Evolutionary conservation across 75 land plant genomes (phyloP).

Genomic region (Cupressus sempervirens): DNA sequence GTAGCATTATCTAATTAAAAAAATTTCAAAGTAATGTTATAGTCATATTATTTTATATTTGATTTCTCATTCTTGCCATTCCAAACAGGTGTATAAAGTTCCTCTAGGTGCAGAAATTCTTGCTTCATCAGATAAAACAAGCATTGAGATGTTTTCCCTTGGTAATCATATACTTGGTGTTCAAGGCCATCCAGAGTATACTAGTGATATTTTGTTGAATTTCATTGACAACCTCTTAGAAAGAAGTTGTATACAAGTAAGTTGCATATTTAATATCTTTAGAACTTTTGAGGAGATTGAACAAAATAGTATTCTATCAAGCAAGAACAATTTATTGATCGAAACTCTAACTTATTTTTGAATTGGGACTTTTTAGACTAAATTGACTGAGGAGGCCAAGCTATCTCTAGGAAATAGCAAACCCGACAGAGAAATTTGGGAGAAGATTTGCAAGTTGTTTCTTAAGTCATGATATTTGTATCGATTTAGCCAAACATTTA

Average conservation of each 20-base stretch:
- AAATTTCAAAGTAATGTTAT: no score
- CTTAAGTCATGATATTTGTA: conserved; percentile 32
- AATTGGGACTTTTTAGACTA: not conserved
- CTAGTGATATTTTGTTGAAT: conserved; percentile 55
- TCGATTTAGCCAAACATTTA: not conserved
- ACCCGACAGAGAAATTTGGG: conserved; percentile 59
- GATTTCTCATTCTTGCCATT: not conserved
- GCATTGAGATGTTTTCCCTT: conserved; percentile 58
- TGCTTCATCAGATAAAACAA: conserved; percentile 61
- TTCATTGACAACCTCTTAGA: conserved; percentile 43
- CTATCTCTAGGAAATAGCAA: conserved; percentile 26
- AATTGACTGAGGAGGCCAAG: conserved; percentile 25
- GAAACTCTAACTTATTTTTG: not conserved
- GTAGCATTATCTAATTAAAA: no score
- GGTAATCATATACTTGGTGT: conserved; percentile 75
- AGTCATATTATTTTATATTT: not conserved
- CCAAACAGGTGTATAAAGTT: conserved; percentile 46
- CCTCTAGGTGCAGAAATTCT: conserved; percentile 59
- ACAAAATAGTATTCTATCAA: not conserved
- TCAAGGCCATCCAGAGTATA: conserved; percentile 93
- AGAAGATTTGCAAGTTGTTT: conserved; percentile 59
- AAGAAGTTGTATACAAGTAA: conserved; percentile 38
- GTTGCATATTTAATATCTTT: not conserved
- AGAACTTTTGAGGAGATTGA: not conserved
- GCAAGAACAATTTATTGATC: not conserved